Conservation (phyloP, 139 green algal species). For the Haematococcus sp. region DNA sequence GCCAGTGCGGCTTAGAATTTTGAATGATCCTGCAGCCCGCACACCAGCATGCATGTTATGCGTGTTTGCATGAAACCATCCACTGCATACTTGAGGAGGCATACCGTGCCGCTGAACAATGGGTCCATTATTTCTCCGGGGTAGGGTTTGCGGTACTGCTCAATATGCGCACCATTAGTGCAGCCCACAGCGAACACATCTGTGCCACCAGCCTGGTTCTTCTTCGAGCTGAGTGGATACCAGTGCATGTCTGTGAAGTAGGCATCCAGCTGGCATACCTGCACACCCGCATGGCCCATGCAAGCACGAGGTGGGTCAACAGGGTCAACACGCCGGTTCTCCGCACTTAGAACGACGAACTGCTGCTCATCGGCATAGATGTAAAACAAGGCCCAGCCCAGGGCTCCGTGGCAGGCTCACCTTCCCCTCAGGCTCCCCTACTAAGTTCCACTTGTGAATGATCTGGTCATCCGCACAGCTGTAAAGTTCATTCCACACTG, state of each 20-base stretch:
- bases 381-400: no score
- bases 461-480: constrained; percentile 61
- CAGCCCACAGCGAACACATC: constrained; percentile 63
- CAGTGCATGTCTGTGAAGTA: constrained; percentile 68
- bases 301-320: neutral
- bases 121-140: no score
- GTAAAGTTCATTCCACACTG: constrained; percentile 46
- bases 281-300: neutral
- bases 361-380: neutral
- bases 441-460: constrained; percentile 56
- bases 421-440: constrained; percentile 54
- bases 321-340: neutral
- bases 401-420: constrained; percentile 14
- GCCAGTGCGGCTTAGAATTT: constrained; percentile 57
- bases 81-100: neutral
- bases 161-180: constrained; percentile 53
- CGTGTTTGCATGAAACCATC: no score
- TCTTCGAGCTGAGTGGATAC: constrained; percentile 48
- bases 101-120: no score
- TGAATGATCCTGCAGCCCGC: constrained; percentile 56
- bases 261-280: constrained; percentile 60
- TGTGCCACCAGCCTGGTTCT: constrained; percentile 40
- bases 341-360: neutral
- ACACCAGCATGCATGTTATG: neutral
- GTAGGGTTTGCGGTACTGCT: no score